phyloP scores from a whole-genome alignment of 148 eudicot species.

The Persicaria tinctoria region DNA sequence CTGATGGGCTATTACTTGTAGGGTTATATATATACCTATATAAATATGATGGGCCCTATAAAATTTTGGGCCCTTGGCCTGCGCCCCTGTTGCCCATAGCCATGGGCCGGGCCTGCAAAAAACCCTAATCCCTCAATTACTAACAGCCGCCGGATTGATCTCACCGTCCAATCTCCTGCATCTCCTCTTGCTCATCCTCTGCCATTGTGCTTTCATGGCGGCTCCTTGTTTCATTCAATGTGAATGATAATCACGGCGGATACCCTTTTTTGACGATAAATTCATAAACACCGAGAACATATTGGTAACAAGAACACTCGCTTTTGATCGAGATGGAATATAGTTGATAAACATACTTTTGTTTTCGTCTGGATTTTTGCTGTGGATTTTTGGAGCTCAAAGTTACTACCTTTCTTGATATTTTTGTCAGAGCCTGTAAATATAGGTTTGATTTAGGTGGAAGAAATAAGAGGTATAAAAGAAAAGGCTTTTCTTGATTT shows the following conservation, averaged over 20 bases:
- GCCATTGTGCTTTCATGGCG: background rate
- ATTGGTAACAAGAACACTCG: background rate
- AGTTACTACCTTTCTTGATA: background rate
- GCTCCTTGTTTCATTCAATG: background rate
- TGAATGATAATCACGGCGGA: background rate
- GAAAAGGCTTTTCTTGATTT: background rate
- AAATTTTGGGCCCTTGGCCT: too few relatives aligned
- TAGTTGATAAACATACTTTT: background rate
- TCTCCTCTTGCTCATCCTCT: background rate
- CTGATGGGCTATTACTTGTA: too few relatives aligned
- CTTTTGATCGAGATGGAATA: background rate
- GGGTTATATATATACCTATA: too few relatives aligned
- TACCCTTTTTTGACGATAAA: background rate
- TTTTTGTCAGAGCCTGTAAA: constrained; percentile 3
- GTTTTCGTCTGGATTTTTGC: background rate
- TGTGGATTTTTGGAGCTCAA: background rate
- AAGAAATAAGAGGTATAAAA: background rate
- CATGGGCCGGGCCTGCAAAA: too few relatives aligned
- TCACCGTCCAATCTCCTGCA: background rate
- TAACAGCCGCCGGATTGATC: constrained; percentile 5
- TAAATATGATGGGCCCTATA: too few relatives aligned
- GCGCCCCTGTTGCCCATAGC: too few relatives aligned
- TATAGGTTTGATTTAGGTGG: background rate
- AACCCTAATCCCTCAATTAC: constrained; percentile 2
- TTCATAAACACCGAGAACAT: background rate